Conservation (phyloP, 257 asterid species). For the Solanum arcanum region DNA sequence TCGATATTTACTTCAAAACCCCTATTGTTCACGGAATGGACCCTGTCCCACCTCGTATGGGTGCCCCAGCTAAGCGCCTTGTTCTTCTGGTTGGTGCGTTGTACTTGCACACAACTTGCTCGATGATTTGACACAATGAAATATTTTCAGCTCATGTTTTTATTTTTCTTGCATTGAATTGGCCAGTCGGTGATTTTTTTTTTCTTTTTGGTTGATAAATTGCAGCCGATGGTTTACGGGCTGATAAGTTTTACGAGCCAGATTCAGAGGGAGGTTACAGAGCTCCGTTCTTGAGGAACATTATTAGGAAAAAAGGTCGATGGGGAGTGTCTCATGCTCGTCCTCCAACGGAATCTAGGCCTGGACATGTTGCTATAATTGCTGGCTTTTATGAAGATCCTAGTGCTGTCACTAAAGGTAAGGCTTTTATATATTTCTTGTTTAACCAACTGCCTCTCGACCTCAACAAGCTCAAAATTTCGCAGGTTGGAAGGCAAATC, state of each 20-base stretch:
- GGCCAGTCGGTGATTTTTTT: not conserved
- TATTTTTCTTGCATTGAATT: not conserved
- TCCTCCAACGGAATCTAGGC: conserved; percentile 97
- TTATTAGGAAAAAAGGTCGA: conserved; percentile 79
- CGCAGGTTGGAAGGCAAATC: conserved; percentile 96
- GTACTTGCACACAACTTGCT: conserved; percentile 18
- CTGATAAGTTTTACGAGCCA: conserved; percentile 94
- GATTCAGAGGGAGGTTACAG: conserved; percentile 66
- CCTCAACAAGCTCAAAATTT: not conserved
- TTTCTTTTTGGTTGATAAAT: not conserved
- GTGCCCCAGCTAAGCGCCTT: conserved; percentile 84
- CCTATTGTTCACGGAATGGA: conserved; percentile 98
- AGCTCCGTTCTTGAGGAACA: conserved; percentile 88
- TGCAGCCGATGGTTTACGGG: conserved; percentile 95
- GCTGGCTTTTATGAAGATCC: conserved; percentile 99
- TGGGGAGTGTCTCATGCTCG: conserved; percentile 99
- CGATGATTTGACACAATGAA: conserved; percentile 23
- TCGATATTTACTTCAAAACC: conserved; percentile 90
- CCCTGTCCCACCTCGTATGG: conserved; percentile 65
- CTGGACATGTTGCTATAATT: conserved; percentile 96
- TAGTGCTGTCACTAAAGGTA: conserved; percentile 97
- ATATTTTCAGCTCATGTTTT: not conserved
- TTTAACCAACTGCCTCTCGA: not conserved
- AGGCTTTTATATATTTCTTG: not conserved
- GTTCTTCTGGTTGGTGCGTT: conserved; percentile 70